A percentile compares a stretch with the other conserved stretches of the same genome.
Evolutionary conservation across 805 yeast genomes (phyloP).

Genomic region (Naumovozyma castellii): DNA sequence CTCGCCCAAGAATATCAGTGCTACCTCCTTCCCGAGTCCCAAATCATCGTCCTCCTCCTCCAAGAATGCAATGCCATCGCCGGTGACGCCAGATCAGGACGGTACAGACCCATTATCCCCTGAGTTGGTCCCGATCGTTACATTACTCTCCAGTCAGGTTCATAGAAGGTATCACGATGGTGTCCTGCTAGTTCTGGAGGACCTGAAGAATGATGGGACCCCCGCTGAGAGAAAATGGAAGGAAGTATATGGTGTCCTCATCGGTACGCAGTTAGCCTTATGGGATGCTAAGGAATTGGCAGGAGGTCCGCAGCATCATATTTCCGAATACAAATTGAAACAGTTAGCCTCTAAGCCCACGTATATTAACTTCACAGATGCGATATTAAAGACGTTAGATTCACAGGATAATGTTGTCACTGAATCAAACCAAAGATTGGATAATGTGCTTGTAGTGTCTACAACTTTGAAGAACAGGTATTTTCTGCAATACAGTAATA

Average conservation of each 20-base stretch:
- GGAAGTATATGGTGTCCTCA: slow-evolving; percentile 84
- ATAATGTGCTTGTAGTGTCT: slow-evolving; percentile 76
- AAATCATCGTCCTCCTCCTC: not conserved
- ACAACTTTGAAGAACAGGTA: slow-evolving; percentile 87
- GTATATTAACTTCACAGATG: slow-evolving; percentile 85
- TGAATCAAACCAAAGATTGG: slow-evolving; percentile 38
- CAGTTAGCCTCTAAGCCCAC: slow-evolving; percentile 66
- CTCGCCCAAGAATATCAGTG: not conserved
- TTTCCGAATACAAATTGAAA: slow-evolving; percentile 34
- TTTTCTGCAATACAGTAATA: slow-evolving; percentile 65
- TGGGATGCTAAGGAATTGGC: slow-evolving; percentile 77
- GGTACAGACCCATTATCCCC: slow-evolving; percentile 23
- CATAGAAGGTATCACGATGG: slow-evolving; percentile 73
- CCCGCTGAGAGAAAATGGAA: slow-evolving; percentile 80
- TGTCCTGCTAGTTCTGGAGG: slow-evolving; percentile 62
- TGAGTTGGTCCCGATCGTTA: slow-evolving; percentile 55
- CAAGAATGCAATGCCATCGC: not conserved
- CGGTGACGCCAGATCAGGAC: not conserved
- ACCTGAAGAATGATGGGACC: slow-evolving; percentile 73
- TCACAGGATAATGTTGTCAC: slow-evolving; percentile 49
- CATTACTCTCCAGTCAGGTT: slow-evolving; percentile 61
- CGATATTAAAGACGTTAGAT: slow-evolving; percentile 67
- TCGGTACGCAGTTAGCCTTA: slow-evolving; percentile 84
- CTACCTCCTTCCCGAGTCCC: not conserved
- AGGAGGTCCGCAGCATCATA: slow-evolving; percentile 27